Evolutionary conservation across 2,329 filamentous ascomycete genomes (phyloP), one percentile per base, ranked within the genome.

Genomic region (Chaetoscypha palmicola): DNA sequence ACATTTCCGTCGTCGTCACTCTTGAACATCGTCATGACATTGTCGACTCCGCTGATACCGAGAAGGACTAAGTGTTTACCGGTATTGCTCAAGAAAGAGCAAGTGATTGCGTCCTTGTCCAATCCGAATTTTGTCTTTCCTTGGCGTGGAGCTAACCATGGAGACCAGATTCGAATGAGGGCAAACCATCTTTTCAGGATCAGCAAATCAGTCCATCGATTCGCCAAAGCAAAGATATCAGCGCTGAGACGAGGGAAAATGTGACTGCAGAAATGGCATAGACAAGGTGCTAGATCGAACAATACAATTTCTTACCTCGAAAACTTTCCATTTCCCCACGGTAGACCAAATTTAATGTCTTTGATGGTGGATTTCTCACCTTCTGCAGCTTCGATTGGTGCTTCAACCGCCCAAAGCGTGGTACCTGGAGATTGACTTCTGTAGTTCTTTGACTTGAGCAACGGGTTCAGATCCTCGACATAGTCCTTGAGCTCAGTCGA

Each of bases 71-170:
- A 66, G 61, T 88, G 83, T 17, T 79, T 73, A 0, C 91, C 90
- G 52, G 83, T 70, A 0, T 69, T 63, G 19, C 79, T 81, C 17
- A 94, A 67, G 54, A 96, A 95, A 0, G 86, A 86, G 46, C 82
- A 80, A 14, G 94, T 61, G 2, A 96, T 66, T 1, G 80, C 87
- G 57, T 94, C 86, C 54, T 89, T 86, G 48, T 88, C 83, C 3
- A 90, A 68, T 3, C 68, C 66, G 45, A 94, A 84, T 0, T 67
- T 67, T 3, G 68, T 64, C 49, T 76, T 79, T 10, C 90, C 90
- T 61, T 96, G 90, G 30, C 88, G 73, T n/a, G 91, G 91, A 5
- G 84, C 87, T 9, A 95, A 68, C 91, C 91, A 97, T 1, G 89
- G 83, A 24, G 74, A 76, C 79, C 82, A 92, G 3, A 86, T 70